A percentile compares a stretch with the other conserved stretches of the same genome.
Evolutionary conservation across 306 rosid species (phyloP).

Genomic region (Rosa rugosa): DNA sequence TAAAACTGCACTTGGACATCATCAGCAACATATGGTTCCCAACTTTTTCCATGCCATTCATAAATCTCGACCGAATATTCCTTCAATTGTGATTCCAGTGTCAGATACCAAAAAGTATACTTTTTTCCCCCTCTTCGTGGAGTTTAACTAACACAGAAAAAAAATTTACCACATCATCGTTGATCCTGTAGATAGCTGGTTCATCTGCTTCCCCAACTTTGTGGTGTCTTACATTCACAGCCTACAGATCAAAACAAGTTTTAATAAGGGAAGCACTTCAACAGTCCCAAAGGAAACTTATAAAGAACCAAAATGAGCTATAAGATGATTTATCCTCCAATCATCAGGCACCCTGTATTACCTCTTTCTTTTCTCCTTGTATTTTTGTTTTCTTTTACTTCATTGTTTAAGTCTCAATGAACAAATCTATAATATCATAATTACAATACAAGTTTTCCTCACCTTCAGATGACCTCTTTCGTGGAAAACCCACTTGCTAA

Average conservation of each 20-base stretch:
- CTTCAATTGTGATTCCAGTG: slow-evolving; percentile 42
- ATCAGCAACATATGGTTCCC: slow-evolving; percentile 87
- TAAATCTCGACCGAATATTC: slow-evolving; percentile 82
- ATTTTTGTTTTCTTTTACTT: background rate
- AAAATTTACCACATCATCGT: slow-evolving; percentile 77
- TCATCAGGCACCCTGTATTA: background rate
- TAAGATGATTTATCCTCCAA: slow-evolving; percentile 11
- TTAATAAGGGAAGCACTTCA: slow-evolving; percentile 23
- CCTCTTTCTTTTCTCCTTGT: background rate
- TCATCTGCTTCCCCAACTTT: slow-evolving; percentile 76
- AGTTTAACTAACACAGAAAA: slow-evolving; percentile 1
- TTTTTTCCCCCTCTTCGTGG: background rate
- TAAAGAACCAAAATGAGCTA: slow-evolving; percentile 15
- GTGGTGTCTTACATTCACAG: slow-evolving; percentile 76
- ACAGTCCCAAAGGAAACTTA: background rate
- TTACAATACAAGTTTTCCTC: slow-evolving; percentile 21
- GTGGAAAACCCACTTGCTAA: slow-evolving; percentile 96
- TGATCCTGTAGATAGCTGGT: slow-evolving; percentile 88
- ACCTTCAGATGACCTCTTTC: slow-evolving; percentile 99
- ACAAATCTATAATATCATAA: background rate
- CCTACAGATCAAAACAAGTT: slow-evolving; percentile 44
- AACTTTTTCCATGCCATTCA: slow-evolving; percentile 90
- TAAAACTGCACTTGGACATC: slow-evolving; percentile 98
- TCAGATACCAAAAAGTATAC: slow-evolving; percentile 30
- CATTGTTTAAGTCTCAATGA: background rate